Conservation (phyloP, 345 rosid genomes). For the Cardamine chenopodiifolia region DNA sequence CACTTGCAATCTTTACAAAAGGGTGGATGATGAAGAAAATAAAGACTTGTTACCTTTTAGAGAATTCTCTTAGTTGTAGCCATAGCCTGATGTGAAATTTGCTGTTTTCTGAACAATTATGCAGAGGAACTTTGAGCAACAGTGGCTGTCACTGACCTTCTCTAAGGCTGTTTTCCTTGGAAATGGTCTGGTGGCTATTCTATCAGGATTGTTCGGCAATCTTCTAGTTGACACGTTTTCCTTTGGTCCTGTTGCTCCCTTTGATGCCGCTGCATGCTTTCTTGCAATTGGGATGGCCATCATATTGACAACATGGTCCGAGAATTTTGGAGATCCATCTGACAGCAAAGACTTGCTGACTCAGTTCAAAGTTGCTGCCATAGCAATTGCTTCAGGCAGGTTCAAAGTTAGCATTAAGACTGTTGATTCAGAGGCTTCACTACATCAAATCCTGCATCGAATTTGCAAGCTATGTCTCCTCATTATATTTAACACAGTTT, state of each 20-base stretch:
- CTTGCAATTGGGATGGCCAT: constrained; percentile 91
- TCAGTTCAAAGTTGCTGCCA: constrained; percentile 91
- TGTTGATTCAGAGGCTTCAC: not conserved
- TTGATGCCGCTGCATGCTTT: constrained; percentile 94
- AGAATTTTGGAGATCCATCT: constrained; percentile 89
- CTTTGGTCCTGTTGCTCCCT: constrained; percentile 98
- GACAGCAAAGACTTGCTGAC: constrained; percentile 86
- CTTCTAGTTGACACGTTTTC: constrained; percentile 72
- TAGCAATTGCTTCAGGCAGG: constrained; percentile 93
- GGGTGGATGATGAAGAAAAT: not conserved
- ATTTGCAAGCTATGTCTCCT: constrained; percentile 23
- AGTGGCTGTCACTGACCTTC: constrained; percentile 89
- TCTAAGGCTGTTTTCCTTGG: constrained; percentile 95
- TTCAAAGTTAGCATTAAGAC: constrained; percentile 18
- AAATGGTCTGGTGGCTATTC: constrained; percentile 88
- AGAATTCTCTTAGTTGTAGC: not conserved
- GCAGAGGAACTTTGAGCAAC: constrained; percentile 91
- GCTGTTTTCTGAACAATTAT: constrained; percentile 3
- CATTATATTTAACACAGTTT: constrained; percentile 2
- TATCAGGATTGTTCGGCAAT: constrained; percentile 85
- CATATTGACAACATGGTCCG: constrained; percentile 81
- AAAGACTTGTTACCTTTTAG: not conserved
- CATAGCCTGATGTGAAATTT: constrained; percentile 25
- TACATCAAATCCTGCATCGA: not conserved
- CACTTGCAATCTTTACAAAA: not conserved